Base-by-base conservation (phyloP, 1,284 basidiomycete genomes). In the Ustilago trichophora region DNA sequence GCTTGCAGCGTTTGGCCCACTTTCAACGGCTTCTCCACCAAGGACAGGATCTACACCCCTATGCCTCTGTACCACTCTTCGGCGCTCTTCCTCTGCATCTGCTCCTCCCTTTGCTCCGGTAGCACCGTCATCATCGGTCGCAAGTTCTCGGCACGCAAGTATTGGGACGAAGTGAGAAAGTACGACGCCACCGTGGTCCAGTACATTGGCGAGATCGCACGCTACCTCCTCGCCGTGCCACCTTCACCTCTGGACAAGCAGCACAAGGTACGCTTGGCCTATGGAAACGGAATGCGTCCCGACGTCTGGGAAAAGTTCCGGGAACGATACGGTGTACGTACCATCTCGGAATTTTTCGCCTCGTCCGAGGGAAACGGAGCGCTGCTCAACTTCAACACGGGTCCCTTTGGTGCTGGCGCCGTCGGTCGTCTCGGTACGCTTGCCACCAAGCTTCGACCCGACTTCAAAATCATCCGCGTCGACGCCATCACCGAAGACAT, bases 251-350 rank as follows among this genome's bases (percentile, higher is more conserved):
- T 56, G 1, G 81, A 82, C 72, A 81, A 78, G 74, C 42, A 80
- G 41, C 81, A 82, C 70, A 74, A 72, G 6, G 79, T 82, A 15
- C 56, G 70, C n/a, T 69, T 82, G 65, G 80, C 80, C n/a, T 82
- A 82, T 48, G 81, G 81, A 0, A 82, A 82, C 62, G 81, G 81
- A 5, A 80, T 80, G 73, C 64, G 81, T 1, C 77, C 69, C 26
- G 81, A 82, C 25, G 81, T 82, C 1, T 82, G 81, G 81, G 69
- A 78, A 26, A 77, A 73, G 49, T 82, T 82, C 75, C 51, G 80
- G 9, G 77, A 82, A 27, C 47, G 81, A 1, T 82, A 75, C 49
- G 77, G 75, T 19, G 77, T 82, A 0, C 46, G 45, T 4, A 41
- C 50, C 37, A 81, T 82, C 50, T 66, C 70, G 5, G 81, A 82